Evolutionary conservation across 2,329 filamentous ascomycete genomes (phyloP), one percentile per base, ranked within the genome.

Genomic region (Exophiala sp.): DNA sequence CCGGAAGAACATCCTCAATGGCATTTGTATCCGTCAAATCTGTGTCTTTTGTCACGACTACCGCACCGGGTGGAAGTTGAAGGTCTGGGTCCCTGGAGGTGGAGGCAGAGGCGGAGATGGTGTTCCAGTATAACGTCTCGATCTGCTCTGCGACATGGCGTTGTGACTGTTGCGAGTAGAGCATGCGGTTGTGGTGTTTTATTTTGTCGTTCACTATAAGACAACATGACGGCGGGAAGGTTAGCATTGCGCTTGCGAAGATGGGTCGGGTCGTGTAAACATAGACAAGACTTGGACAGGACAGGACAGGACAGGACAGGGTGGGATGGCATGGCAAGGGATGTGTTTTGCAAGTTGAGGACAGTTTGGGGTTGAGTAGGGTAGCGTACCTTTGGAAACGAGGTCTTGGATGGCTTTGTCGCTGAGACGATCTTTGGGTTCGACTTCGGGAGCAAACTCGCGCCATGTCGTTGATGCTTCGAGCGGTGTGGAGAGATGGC

Each of bases 131-230:
- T 21, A 79, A 62, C 19, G 66, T 69, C 58, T 78, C 72, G 54
- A 80, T 77, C 60, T 79, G 75, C 53, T 76, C 72, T 16, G 76
- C 74, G 44, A 79, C 69, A 64, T 79, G 75, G 43, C 77, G 73
- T 45, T 75, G 73, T 32, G 77, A 76, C 58, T 78, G 73, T 0
- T 71, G 70, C 39, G 73, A 73, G 65, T 78, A 79, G 34, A 76
- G 72, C 48, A 72, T 65, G 41, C 74, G 75, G 55, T 72, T 73
- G 62, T 80, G 76, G 35, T 76, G 71, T 51, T 72, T 73, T 46
- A 78, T 63, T 30, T 70, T 67, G 27, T 69, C 67, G 53, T 79
- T 79, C 14, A 78, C 76, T 77, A 42, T 7, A 27, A 6, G 10
- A 27, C 24, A 10, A 5, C 24, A 27, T 5, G 24, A 27, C 5